Percentiles rank a stretch among this genome's conserved stretches.
Conservation (phyloP, 768 basidiomycete species). For the Nidularia pulvinata region DNA sequence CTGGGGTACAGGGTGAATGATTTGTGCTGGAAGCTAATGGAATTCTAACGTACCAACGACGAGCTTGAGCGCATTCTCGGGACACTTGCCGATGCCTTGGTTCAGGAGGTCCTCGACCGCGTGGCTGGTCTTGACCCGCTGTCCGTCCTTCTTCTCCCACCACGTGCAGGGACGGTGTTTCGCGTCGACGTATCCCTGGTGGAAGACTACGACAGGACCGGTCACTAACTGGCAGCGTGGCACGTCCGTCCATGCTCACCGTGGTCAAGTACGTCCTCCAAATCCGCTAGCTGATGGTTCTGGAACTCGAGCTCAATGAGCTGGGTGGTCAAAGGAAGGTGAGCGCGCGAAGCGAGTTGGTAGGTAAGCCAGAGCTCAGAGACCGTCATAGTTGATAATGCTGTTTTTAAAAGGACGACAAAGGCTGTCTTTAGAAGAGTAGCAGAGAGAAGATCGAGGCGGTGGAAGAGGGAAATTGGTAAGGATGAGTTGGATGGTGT, state of each 20-base stretch:
- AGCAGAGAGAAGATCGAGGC: too few species aligned
- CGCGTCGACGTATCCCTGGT: conserved; percentile 44
- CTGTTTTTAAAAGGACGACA: too few species aligned
- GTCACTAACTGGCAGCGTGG: too few species aligned
- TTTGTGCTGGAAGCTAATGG: too few species aligned
- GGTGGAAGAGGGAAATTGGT: too few species aligned
- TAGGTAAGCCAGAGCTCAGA: conserved; percentile 41
- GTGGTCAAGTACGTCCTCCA: conserved; percentile 49
- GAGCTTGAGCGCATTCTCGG: conserved; percentile 42
- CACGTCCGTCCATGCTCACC: conserved; percentile 13
- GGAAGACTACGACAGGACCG: conserved; percentile 24
- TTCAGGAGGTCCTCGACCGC: conserved; percentile 30
- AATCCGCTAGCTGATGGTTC: conserved; percentile 33
- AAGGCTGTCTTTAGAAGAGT: too few species aligned
- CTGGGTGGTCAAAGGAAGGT: conserved; percentile 39
- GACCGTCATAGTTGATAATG: not conserved
- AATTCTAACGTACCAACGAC: conserved; percentile 34
- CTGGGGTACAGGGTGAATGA: conserved; percentile 15
- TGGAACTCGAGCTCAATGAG: conserved; percentile 45
- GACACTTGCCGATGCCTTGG: conserved; percentile 37
- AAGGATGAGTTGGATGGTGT: too few species aligned
- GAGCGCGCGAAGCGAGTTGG: conserved; percentile 41
- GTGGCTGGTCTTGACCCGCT: conserved; percentile 29
- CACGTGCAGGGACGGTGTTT: conserved; percentile 37
- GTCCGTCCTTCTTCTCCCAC: conserved; percentile 41